A percentile compares a stretch with the other conserved stretches of the same genome.
These are phyloP conservation scores for Dipteronia sinensis DNA, from an alignment of 345 rosid species.

Conservation along the genomic window DNA sequence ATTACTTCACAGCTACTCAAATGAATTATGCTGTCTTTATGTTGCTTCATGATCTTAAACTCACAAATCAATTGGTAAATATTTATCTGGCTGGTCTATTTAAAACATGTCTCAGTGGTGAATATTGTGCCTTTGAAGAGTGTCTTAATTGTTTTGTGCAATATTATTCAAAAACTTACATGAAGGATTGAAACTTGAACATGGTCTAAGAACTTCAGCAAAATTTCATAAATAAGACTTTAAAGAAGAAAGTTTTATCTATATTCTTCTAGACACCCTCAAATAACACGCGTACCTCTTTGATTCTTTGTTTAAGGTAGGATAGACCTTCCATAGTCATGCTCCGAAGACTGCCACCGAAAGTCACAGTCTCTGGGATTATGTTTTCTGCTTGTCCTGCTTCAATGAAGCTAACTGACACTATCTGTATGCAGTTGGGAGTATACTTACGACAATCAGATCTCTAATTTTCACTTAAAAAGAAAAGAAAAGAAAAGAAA, in stretches of 20 bases:
- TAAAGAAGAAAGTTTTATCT: too few species aligned
- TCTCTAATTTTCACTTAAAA: background rate
- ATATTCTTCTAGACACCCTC: background rate
- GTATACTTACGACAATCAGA: background rate
- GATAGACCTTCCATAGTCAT: constrained; percentile 42
- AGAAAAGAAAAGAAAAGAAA: too few species aligned
- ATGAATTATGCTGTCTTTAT: background rate
- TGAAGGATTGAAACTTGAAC: background rate
- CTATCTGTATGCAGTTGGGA: background rate
- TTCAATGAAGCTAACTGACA: constrained; percentile 43
- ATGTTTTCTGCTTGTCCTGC: constrained; percentile 47
- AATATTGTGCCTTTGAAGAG: too few species aligned
- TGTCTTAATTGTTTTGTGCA: background rate
- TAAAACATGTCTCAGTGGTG: too few species aligned
- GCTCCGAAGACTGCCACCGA: constrained; percentile 59
- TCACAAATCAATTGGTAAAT: background rate
- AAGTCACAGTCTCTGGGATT: constrained; percentile 44
- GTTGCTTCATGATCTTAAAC: background rate
- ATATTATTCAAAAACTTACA: too few species aligned
- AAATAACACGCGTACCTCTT: constrained; percentile 38
- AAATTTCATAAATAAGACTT: background rate
- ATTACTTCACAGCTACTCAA: background rate
- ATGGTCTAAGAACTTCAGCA: background rate
- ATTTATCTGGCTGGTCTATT: too few species aligned
- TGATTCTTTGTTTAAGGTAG: constrained; percentile 42